Base-by-base conservation (phyloP, 1,139 yeast genomes). In the Scheffersomyces segobiensis region DNA sequence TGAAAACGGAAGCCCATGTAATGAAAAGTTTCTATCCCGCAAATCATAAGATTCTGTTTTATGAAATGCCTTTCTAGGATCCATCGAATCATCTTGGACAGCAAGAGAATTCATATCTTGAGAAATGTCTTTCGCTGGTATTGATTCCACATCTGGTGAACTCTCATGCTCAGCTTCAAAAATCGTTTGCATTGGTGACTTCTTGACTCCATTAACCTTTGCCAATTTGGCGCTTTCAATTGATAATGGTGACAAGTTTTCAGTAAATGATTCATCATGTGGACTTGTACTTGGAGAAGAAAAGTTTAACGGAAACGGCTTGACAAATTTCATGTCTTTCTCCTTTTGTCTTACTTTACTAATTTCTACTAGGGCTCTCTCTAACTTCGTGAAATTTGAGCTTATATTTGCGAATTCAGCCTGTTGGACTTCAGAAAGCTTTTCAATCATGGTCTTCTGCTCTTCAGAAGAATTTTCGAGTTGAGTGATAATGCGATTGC, bases 1-100 rank as follows among this genome's bases (percentile, higher is more conserved):
- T 5, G 62, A 53, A 46, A 58, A 57, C 1, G 70, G 69, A 18
- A 66, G 19, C 8, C 72, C 71, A 57, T 67, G 71, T 10, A 68
- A 57, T 1, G 71, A 67, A 54, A 59, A 60, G 52, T 57, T 57
- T 24, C 24, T 21, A 48, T 48, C 50, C 17, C 18, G 2, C 42
- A 32, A 32, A 32, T 32, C 42, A 10, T 32, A 17, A 10, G 42
- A 32, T n/a, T 48, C 50, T 20, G 50, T 10, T 20, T 48, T n/a
- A 14, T 14, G 14, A 48, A 48, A 20, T 3, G 32, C 46, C 14
- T 48, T 50, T 18, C 22, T 32, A 12, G 22, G 22, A 10, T 57
- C 51, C 18, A 32, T 39, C 6, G 32, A 22, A 21, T 48, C 52
- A 21, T 24, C 49, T 7, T 49, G 19, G 14, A 46, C 24, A 12